Evolutionary conservation across 768 basidiomycete genomes (phyloP), one percentile per base, ranked within the genome.

Genomic region (Symmetrospora coprosmae): DNA sequence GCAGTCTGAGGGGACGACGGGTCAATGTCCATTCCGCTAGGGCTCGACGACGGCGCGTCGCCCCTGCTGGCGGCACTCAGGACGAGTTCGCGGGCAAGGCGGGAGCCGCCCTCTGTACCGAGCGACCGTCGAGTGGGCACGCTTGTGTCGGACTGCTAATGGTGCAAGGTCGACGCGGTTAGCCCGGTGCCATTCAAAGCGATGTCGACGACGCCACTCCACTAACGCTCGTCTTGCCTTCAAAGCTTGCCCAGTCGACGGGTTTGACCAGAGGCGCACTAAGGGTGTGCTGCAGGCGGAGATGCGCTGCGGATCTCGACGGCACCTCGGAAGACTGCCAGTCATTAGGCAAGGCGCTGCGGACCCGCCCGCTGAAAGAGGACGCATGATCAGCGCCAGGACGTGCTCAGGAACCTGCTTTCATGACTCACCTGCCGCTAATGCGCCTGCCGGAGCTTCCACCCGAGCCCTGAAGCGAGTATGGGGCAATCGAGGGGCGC

Each of bases 341-440:
- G 43, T 45, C 41, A 30, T 58, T 31, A 27, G 55, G 55, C 23
- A 58, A 21, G 27, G 40, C 28, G 25, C 41, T 58, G 23, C 55
- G 55, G 17, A 58, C 55, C 25, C 55, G 28, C 31, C 8, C 28
- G 41, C 55, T 58, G 34, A 11, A 46, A 16, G 13, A 19, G 38
- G 19, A 39, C 13, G 38, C 38, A 39, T 39, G 38, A 13, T 13
- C 38, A 39, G 13, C 19, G 19, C 13, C 38, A 39, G 38, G 38
- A 13, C 19, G 19, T 39, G 13, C 38, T 19, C 13, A 39, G 13
- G 38, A 39, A 39, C 13, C 38, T n/a, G n/a, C n/a, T n/a, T n/a
- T n/a, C n/a, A n/a, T n/a, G 11, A 28, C 55, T 28, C 55, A 58
- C 55, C 55, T 58, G 13, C 55, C 55, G 14, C 40, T 45, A n/a